phyloP scores from a whole-genome alignment of 2,329 filamentous ascomycete genomes.

The Thermomyces lanuginosus region DNA sequence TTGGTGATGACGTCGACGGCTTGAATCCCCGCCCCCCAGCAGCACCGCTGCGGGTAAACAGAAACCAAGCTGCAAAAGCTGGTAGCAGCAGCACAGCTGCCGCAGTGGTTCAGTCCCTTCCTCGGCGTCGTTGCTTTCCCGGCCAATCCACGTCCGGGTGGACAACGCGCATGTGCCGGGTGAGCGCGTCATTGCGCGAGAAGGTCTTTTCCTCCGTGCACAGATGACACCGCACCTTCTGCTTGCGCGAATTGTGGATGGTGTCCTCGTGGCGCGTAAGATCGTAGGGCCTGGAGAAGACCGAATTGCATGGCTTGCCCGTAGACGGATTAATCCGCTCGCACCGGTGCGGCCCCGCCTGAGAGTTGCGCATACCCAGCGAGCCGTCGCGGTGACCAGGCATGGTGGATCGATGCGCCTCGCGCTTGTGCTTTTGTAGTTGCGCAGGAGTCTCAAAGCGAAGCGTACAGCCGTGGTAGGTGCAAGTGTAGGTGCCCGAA shows the following conservation, averaged over 20 bases:
- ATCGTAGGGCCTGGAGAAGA: slow-evolving; percentile 93
- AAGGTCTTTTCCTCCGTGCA: slow-evolving; percentile 97
- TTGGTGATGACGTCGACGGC: slow-evolving; percentile 8
- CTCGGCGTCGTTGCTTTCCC: slow-evolving; percentile 40
- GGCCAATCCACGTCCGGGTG: slow-evolving; percentile 76
- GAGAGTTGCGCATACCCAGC: slow-evolving; percentile 54
- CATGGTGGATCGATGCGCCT: slow-evolving; percentile 62
- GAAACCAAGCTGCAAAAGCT: too few species aligned
- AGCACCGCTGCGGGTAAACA: neutral
- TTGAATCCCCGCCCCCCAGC: slow-evolving; percentile 1
- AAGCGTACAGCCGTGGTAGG: slow-evolving; percentile 74
- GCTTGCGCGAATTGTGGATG: slow-evolving; percentile 86
- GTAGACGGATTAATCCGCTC: slow-evolving; percentile 88
- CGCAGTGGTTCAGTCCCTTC: slow-evolving; percentile 16
- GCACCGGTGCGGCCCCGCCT: slow-evolving; percentile 85
- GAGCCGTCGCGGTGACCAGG: slow-evolving; percentile 34
- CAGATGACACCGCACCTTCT: slow-evolving; percentile 81
- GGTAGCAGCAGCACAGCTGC: neutral
- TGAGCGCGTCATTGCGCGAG: slow-evolving; percentile 84
- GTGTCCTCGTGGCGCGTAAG: slow-evolving; percentile 93
- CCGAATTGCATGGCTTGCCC: slow-evolving; percentile 81
- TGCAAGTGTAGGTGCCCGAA: slow-evolving; percentile 86
- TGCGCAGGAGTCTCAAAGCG: slow-evolving; percentile 78
- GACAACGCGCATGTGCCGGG: slow-evolving; percentile 83
- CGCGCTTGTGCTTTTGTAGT: slow-evolving; percentile 88